Evolutionary conservation across 2,329 filamentous ascomycete genomes (phyloP).

Genomic region (Bipolaris sorokiniana): DNA sequence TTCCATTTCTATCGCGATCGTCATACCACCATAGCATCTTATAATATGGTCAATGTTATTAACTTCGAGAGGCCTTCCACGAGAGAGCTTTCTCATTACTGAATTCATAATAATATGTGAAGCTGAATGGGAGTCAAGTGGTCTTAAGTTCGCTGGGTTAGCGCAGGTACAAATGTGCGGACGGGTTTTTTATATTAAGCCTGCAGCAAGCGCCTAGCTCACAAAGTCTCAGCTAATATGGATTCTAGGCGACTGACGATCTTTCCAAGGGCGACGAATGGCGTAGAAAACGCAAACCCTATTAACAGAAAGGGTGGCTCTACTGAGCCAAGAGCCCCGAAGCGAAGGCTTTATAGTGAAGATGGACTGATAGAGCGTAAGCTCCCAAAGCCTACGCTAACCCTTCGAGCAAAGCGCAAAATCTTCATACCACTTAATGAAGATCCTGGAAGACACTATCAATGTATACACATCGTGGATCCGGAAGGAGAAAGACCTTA

Average conservation of each 20-base stretch:
- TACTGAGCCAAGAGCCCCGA: not conserved
- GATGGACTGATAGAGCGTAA: not conserved
- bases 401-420: not conserved
- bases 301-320: not conserved
- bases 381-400: conserved; percentile 3
- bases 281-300: not conserved
- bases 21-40: conserved; percentile 17
- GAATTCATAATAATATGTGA: conserved; percentile 3
- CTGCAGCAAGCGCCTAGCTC: not conserved
- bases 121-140: not conserved
- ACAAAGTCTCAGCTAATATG: conserved; percentile 3
- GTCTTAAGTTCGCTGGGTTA: not conserved
- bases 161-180: not conserved
- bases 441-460: conserved; percentile 10
- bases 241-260: conserved; percentile 14
- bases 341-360: conserved; percentile 6
- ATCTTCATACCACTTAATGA: conserved; percentile 8
- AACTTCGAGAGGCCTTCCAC: conserved; percentile 9
- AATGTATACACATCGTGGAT: conserved; percentile 19
- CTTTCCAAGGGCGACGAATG: conserved; percentile 13
- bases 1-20: conserved; percentile 19
- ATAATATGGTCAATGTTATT: conserved; percentile 23
- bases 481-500: conserved; percentile 14
- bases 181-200: not conserved
- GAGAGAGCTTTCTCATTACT: not conserved